Base-by-base conservation (phyloP, 2,329 filamentous ascomycete genomes). In the Penicillium sp. region DNA sequence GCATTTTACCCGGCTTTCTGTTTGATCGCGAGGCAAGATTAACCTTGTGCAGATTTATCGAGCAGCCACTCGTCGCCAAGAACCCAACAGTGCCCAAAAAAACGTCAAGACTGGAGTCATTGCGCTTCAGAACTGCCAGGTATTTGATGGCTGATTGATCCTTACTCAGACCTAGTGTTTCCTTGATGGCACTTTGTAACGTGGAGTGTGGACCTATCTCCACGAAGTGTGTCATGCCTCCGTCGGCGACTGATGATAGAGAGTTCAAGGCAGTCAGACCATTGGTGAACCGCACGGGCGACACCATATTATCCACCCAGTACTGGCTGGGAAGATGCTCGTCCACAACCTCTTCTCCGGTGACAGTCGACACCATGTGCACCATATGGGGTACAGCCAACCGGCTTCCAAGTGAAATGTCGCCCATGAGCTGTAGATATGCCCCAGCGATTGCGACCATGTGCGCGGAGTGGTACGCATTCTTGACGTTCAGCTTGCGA, bases 171-270 rank as follows among this genome's bases (percentile, higher is more conserved):
- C 44, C 40, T 8, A 59, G 29, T 2, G 51, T 63, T 16, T 68
- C 57, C 34, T 57, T 59, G 13, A 65, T 57, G 1, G 62, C 61
- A 7, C 61, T 59, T 24, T 56, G 55, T 10, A 68, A 44, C 7
- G 63, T 61, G 6, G 56, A 54, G 38, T 68, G 65, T 20, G 64
- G 64, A 0, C 65, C 64, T 16, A 68, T 55, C 28, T 68, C 65
- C 24, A 68, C 34, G 11, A 67, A 29, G 6, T 60, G 41, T 26
- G 60, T 55, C 6, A 44, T 38, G 24, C 41, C 23, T 1, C 22
- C 42, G 6, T 29, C 24, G 3, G 20, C 8, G 1, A 8, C 11
- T 2, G 4, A 37, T 18, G 20, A 10, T 3, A 13, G 31, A 4
- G 46, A 42, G 1, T 42, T 37, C 54, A 58, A 55, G 22, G 31